A percentile compares a stretch with the other conserved stretches of the same genome.
Evolutionary conservation across 2,329 filamentous ascomycete genomes (phyloP).

Genomic region (Chalara sp.): DNA sequence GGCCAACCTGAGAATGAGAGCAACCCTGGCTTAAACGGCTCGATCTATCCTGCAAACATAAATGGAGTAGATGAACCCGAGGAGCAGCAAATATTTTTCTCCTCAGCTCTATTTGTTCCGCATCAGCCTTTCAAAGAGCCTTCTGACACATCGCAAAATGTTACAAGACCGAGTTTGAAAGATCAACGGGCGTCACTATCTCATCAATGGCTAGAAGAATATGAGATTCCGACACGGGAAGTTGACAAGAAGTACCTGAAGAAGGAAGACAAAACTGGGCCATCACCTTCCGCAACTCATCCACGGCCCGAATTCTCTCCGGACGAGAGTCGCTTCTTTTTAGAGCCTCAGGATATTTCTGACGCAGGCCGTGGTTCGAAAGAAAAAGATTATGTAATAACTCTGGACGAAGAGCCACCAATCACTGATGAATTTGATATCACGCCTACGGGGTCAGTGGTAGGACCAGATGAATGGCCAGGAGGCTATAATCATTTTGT

Average conservation of each 20-base stretch:
- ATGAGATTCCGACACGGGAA: constrained; percentile 31
- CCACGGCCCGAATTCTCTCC: constrained; percentile 24
- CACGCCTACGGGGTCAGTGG: constrained; percentile 25
- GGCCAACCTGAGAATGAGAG: constrained; percentile 1
- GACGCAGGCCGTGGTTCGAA: neutral
- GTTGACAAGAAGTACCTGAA: constrained; percentile 16
- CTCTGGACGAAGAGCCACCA: constrained; percentile 15
- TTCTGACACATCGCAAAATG: constrained; percentile 25
- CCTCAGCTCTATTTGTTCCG: constrained; percentile 76
- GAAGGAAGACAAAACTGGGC: constrained; percentile 11
- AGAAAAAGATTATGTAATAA: too few relatives aligned
- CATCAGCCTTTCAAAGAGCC: constrained; percentile 52
- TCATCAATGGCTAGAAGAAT: constrained; percentile 27
- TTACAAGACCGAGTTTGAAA: constrained; percentile 4
- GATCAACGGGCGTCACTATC: constrained; percentile 21
- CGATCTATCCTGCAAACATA: constrained; percentile 16
- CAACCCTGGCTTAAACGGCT: constrained; percentile 30
- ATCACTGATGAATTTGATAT: constrained; percentile 19
- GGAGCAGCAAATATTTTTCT: constrained; percentile 61
- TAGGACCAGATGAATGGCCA: constrained; percentile 32
- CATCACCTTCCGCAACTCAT: constrained; percentile 7
- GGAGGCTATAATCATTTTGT: constrained; percentile 41
- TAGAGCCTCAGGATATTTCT: constrained; percentile 5
- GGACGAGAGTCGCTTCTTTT: constrained; percentile 2
- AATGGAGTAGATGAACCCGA: constrained; percentile 48